phyloP scores from a whole-genome alignment of 1,139 yeast species.

The Geotrichum macrosporum region DNA sequence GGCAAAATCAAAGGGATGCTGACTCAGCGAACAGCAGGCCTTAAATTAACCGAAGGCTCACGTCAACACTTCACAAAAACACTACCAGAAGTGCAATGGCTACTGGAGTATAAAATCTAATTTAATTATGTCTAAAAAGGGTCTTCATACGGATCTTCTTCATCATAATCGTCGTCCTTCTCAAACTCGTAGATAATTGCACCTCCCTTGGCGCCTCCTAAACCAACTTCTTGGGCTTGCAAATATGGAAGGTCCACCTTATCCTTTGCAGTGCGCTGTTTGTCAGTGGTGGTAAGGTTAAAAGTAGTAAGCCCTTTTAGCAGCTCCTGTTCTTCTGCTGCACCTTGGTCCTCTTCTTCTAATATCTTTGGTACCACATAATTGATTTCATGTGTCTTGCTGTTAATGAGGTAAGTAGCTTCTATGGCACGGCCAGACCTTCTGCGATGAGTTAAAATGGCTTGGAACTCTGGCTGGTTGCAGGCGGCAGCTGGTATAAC shows the following conservation, averaged over 20 bases:
- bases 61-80: too few species aligned
- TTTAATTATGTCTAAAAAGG: conserved; percentile 71
- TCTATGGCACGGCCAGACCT: conserved; percentile 76
- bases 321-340: conserved; percentile 36
- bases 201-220: conserved; percentile 54
- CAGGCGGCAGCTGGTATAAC: conserved; percentile 48
- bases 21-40: neutral
- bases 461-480: conserved; percentile 47
- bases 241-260: conserved; percentile 84
- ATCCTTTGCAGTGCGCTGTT: conserved; percentile 72
- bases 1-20: neutral
- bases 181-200: conserved; percentile 93
- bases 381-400: conserved; percentile 49
- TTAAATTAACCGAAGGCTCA: too few species aligned
- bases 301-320: conserved; percentile 79
- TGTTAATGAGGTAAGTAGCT: conserved; percentile 53
- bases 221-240: conserved; percentile 77
- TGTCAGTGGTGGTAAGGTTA: conserved; percentile 68
- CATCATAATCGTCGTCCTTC: conserved; percentile 83
- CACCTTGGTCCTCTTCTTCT: conserved; percentile 35
- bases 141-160: conserved; percentile 96
- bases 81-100: too few species aligned
- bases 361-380: conserved; percentile 37
- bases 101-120: too few species aligned
- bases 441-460: conserved; percentile 62